These are phyloP conservation scores for Coemansia sp. DNA, from an alignment of 192 early-diverging fungal species.

Conservation along the genomic window DNA sequence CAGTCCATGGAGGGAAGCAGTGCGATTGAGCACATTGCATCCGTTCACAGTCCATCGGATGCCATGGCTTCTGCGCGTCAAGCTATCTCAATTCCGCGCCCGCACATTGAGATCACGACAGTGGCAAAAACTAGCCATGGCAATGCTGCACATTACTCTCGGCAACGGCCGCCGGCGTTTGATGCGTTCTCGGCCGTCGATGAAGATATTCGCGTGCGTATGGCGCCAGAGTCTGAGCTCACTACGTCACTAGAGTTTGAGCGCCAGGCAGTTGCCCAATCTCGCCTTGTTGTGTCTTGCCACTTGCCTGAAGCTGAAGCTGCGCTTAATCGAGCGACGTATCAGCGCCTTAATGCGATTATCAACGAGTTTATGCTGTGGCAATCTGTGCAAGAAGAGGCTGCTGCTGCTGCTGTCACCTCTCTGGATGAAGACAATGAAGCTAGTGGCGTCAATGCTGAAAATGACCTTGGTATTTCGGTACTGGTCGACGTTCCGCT, in stretches of 20 bases:
- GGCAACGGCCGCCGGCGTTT: slow-evolving; percentile 49
- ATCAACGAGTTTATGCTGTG: slow-evolving; percentile 58
- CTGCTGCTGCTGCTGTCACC: not conserved
- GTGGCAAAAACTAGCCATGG: slow-evolving; percentile 26
- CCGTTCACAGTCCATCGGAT: slow-evolving; percentile 40
- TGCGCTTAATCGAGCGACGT: slow-evolving; percentile 26
- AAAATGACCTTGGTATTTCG: slow-evolving; percentile 24
- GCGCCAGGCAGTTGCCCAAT: slow-evolving; percentile 42
- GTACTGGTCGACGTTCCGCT: slow-evolving; percentile 51
- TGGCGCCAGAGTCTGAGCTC: slow-evolving; percentile 54
- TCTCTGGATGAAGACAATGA: not conserved
- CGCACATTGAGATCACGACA: slow-evolving; percentile 56
- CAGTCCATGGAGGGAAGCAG: slow-evolving; percentile 43
- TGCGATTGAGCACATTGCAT: slow-evolving; percentile 38
- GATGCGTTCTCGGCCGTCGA: slow-evolving; percentile 52
- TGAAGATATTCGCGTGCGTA: slow-evolving; percentile 54
- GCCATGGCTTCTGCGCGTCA: not conserved
- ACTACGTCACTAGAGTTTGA: slow-evolving; percentile 56
- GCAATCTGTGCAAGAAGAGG: slow-evolving; percentile 55
- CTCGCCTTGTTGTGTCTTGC: slow-evolving; percentile 50
- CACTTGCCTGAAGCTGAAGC: slow-evolving; percentile 53
- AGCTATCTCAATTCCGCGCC: slow-evolving; percentile 38
- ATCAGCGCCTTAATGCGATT: slow-evolving; percentile 51
- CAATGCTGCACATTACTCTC: slow-evolving; percentile 13
- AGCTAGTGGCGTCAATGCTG: not conserved